Conservation (phyloP, 1,139 yeast genomes). For the Suhomyces wounanorum region DNA sequence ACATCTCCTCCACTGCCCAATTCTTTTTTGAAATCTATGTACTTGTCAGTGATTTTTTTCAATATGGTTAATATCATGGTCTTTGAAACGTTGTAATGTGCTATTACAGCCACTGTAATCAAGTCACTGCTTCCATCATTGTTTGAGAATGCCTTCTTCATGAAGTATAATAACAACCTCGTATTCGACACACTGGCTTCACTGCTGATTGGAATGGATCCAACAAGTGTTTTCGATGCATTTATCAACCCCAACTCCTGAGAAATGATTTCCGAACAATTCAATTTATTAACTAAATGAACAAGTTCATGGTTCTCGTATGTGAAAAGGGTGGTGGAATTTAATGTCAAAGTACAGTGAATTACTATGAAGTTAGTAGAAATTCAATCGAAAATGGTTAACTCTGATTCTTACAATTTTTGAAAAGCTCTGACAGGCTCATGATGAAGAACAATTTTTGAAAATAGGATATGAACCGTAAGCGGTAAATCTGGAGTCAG, state of each 20-base stretch:
- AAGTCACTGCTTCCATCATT: conserved; percentile 50
- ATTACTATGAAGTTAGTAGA: conserved; percentile 30
- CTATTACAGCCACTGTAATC: conserved; percentile 51
- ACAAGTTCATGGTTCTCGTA: conserved; percentile 51
- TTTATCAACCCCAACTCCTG: conserved; percentile 57
- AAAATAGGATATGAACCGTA: background rate
- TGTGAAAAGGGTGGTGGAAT: conserved; percentile 58
- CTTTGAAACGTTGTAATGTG: conserved; percentile 45
- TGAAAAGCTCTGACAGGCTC: conserved; percentile 24
- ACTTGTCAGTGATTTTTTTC: conserved; percentile 53
- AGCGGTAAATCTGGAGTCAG: conserved; percentile 8
- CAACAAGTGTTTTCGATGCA: conserved; percentile 47
- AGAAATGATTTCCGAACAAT: conserved; percentile 56
- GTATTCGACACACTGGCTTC: conserved; percentile 31
- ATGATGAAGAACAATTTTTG: conserved; percentile 1
- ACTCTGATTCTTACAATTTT: conserved; percentile 33
- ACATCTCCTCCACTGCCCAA: conserved; percentile 20
- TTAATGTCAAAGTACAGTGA: conserved; percentile 49
- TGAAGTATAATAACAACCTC: conserved; percentile 47
- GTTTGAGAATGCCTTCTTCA: conserved; percentile 46
- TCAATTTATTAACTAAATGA: conserved; percentile 41
- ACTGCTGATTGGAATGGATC: conserved; percentile 41
- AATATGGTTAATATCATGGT: conserved; percentile 49
- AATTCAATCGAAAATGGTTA: background rate
- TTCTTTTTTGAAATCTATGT: conserved; percentile 42